These are phyloP conservation scores for Sanghuangporus sanghuang DNA, from an alignment of 1,284 basidiomycete genomes.

Conservation along the genomic window DNA sequence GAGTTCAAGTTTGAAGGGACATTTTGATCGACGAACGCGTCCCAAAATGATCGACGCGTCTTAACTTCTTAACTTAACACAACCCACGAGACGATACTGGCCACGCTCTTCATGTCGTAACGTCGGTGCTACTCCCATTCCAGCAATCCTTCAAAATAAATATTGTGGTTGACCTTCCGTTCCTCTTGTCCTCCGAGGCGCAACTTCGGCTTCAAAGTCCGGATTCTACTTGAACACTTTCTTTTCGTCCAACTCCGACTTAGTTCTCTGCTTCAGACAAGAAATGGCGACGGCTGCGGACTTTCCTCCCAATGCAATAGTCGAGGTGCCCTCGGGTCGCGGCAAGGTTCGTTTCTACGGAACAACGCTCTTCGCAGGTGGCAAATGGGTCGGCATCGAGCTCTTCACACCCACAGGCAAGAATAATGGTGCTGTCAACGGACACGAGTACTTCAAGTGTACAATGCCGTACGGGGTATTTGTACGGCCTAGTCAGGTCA, in stretches of 20 bases:
- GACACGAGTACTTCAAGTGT: conserved; percentile 83
- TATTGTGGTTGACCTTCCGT: too few relatives aligned
- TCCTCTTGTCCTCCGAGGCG: not conserved
- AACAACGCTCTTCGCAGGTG: conserved; percentile 77
- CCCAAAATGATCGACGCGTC: not conserved
- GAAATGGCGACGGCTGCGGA: conserved; percentile 26
- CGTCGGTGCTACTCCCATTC: not conserved
- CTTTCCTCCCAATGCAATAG: conserved; percentile 55
- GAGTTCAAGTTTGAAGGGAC: not conserved
- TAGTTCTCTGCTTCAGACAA: not conserved
- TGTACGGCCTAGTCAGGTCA: conserved; percentile 85
- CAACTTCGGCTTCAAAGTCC: not conserved
- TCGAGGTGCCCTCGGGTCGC: conserved; percentile 71
- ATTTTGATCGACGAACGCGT: not conserved
- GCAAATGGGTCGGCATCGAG: conserved; percentile 95
- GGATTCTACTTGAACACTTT: not conserved
- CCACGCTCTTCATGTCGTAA: not conserved
- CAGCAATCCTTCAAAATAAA: not conserved
- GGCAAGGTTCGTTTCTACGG: conserved; percentile 89
- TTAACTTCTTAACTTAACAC: not conserved
- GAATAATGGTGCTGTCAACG: conserved; percentile 92
- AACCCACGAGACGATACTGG: not conserved
- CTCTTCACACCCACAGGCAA: conserved; percentile 82
- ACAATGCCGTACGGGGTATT: conserved; percentile 82
- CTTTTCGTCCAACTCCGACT: not conserved